phyloP scores from a whole-genome alignment of 805 yeast genomes.

The Kodamaea sagamina region DNA sequence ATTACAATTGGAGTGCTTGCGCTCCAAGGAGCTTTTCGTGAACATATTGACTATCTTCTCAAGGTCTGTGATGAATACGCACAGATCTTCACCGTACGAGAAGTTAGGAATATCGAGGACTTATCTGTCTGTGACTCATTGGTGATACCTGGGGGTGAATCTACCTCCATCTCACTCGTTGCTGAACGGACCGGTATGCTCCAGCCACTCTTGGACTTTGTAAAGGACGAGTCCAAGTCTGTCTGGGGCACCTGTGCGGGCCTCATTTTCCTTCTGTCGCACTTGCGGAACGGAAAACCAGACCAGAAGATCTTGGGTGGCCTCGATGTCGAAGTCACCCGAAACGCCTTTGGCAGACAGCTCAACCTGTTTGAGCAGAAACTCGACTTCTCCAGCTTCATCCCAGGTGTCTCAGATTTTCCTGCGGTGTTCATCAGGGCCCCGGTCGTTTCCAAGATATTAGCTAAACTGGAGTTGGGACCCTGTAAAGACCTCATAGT shows the following conservation, averaged over 20 bases:
- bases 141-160: constrained; percentile 74
- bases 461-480: constrained; percentile 10
- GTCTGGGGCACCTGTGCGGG: constrained; percentile 92
- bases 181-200: constrained; percentile 65
- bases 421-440: constrained; percentile 70
- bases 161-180: constrained; percentile 67
- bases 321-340: constrained; percentile 58
- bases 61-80: constrained; percentile 31
- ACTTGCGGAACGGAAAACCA: constrained; percentile 52
- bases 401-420: constrained; percentile 42
- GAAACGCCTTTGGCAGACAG: constrained; percentile 83
- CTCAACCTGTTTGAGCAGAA: constrained; percentile 58
- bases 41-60: constrained; percentile 58
- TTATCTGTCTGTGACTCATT: constrained; percentile 55
- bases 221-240: constrained; percentile 49
- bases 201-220: constrained; percentile 53
- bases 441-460: constrained; percentile 55
- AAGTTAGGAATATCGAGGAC: constrained; percentile 54
- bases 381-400: constrained; percentile 47
- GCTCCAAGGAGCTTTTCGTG: constrained; percentile 76
- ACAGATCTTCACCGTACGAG: constrained; percentile 21
- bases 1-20: constrained; percentile 66
- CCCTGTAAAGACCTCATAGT: constrained; percentile 4
- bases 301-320: constrained; percentile 64
- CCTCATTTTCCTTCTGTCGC: constrained; percentile 61